Evolutionary conservation across 495 filamentous ascomycete genomes (phyloP).

Genomic region (Bathelium albidoporum): DNA sequence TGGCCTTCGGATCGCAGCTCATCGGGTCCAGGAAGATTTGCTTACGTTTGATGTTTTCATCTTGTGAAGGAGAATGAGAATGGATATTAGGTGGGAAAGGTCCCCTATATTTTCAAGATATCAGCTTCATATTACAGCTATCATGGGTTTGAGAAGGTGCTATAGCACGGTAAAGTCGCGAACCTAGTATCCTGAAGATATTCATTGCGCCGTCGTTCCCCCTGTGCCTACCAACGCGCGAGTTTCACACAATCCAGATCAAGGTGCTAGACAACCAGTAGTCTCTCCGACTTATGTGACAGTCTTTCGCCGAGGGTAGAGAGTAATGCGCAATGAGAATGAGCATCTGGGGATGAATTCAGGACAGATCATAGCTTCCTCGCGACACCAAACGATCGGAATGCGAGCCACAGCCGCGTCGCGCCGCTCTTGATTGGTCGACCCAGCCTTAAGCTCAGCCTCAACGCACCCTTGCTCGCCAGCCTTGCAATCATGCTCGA

Average conservation of each 20-base stretch:
- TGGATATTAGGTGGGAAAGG: constrained; percentile 88
- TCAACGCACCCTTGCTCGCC: not conserved
- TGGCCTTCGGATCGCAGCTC: constrained; percentile 8
- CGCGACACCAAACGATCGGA: not conserved
- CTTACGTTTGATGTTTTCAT: constrained; percentile 82
- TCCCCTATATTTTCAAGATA: constrained; percentile 49
- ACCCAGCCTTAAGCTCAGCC: not conserved
- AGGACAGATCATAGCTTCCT: constrained; percentile 2
- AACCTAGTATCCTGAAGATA: constrained; percentile 79
- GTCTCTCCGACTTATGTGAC: not conserved
- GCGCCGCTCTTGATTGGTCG: not conserved
- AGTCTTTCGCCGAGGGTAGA: not conserved
- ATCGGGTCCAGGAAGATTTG: constrained; percentile 5
- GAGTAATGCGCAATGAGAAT: not conserved
- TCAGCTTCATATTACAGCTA: not conserved
- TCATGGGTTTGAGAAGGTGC: constrained; percentile 1
- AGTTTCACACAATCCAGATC: not conserved
- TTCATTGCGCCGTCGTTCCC: constrained; percentile 48
- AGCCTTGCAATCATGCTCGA: not conserved
- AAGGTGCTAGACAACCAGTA: not conserved
- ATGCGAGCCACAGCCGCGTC: not conserved
- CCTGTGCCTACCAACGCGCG: not conserved
- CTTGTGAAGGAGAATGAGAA: constrained; percentile 90
- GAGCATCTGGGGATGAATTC: not conserved
- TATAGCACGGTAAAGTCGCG: constrained; percentile 22